A percentile compares a stretch with the other conserved stretches of the same genome.
Evolutionary conservation across 495 filamentous ascomycete genomes (phyloP).

Genomic region (Aspergillus taichungensis): DNA sequence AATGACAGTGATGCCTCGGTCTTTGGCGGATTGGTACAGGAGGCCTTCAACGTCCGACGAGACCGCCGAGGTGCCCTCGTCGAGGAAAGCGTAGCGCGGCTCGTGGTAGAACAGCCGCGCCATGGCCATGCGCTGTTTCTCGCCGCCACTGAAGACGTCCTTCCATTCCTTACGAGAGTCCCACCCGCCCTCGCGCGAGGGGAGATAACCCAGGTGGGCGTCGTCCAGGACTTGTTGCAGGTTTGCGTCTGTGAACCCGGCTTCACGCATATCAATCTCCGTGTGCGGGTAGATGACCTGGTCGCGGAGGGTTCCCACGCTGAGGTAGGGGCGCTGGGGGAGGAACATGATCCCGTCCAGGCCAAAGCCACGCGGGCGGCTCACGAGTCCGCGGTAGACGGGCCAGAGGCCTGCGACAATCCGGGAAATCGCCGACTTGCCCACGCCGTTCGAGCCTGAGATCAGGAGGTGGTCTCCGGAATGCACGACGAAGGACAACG

Average conservation of each 20-base stretch:
- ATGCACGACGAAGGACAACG: constrained; percentile 76
- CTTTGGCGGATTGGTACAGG: constrained; percentile 85
- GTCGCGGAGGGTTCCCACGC: constrained; percentile 88
- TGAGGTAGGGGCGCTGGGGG: constrained; percentile 88
- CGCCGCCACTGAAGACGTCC: constrained; percentile 91
- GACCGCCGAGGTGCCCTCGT: constrained; percentile 93
- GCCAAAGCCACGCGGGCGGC: constrained; percentile 68
- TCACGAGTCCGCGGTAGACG: constrained; percentile 84
- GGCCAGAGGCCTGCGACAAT: constrained; percentile 94
- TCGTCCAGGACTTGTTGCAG: constrained; percentile 70
- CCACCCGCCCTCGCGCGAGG: constrained; percentile 90
- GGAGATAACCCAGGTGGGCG: constrained; percentile 79
- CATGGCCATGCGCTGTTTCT: constrained; percentile 92
- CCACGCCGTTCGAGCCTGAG: constrained; percentile 89
- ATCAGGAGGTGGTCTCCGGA: constrained; percentile 90
- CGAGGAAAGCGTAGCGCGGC: constrained; percentile 85
- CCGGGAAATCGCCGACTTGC: constrained; percentile 83
- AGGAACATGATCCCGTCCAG: constrained; percentile 96
- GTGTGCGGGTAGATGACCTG: constrained; percentile 98
- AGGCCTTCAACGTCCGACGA: constrained; percentile 90
- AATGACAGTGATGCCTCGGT: constrained; percentile 84
- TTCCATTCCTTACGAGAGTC: constrained; percentile 97
- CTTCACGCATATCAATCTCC: constrained; percentile 85
- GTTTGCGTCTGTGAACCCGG: constrained; percentile 62
- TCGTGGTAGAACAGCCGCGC: constrained; percentile 91